Percentiles rank a stretch among this genome's conserved stretches.
phyloP scores from a whole-genome alignment of 305 asterid genomes.

The Fraxinus floribunda region DNA sequence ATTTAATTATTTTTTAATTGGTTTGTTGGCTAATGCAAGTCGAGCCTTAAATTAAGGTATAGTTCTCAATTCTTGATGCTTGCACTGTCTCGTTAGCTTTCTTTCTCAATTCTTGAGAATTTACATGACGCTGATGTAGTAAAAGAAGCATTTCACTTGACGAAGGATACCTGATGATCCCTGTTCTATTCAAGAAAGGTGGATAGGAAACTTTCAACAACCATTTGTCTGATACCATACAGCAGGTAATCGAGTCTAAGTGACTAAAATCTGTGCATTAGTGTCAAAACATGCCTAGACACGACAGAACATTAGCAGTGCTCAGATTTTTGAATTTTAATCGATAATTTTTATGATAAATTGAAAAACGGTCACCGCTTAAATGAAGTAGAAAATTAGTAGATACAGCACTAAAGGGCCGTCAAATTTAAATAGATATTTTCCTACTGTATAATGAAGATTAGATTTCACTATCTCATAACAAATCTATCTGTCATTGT shows the following conservation, averaged over 20 bases:
- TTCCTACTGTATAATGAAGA: too few relatives aligned
- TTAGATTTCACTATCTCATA: too few relatives aligned
- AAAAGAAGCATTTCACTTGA: not conserved
- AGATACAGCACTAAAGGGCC: too few relatives aligned
- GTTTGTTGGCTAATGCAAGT: not conserved
- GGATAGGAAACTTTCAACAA: too few relatives aligned
- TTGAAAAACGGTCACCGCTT: not conserved
- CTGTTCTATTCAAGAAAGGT: too few relatives aligned
- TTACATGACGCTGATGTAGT: not conserved
- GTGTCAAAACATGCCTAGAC: not conserved
- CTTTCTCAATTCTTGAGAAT: not conserved
- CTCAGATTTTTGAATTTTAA: not conserved
- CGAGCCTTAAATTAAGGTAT: not conserved
- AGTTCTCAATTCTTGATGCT: not conserved
- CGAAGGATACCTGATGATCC: too few relatives aligned
- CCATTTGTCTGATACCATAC: not conserved
- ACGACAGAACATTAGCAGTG: not conserved
- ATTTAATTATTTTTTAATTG: too few relatives aligned
- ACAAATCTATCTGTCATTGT: too few relatives aligned
- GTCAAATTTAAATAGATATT: too few relatives aligned
- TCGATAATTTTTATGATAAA: not conserved
- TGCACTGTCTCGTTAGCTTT: not conserved
- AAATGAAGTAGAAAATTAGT: too few relatives aligned
- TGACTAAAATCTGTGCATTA: not conserved
- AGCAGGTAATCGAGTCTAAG: not conserved